A percentile compares a stretch with the other conserved stretches of the same genome.
These are phyloP conservation scores for Haplosporangium sp. DNA, from an alignment of 371 early-diverging fungal genomes.

Conservation along the genomic window DNA sequence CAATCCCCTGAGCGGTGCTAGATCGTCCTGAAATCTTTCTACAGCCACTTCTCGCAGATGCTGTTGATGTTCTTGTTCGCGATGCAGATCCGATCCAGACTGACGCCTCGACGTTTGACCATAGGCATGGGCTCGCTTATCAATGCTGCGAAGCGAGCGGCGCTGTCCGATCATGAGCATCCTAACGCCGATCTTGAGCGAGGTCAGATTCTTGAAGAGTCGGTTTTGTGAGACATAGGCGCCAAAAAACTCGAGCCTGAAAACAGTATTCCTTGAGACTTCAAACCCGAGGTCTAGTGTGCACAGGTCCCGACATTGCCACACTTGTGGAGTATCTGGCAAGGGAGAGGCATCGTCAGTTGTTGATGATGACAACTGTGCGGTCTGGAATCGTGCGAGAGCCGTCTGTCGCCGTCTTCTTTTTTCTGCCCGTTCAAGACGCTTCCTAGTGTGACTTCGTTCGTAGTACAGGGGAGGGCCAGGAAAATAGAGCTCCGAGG, in stretches of 20 bases:
- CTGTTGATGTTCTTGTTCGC: too few species aligned
- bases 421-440: conserved; percentile 5
- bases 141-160: background rate
- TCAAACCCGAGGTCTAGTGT: conserved; percentile 8
- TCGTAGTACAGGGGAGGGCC: background rate
- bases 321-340: background rate
- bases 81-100: background rate
- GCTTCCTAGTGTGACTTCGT: conserved; percentile 7
- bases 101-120: background rate
- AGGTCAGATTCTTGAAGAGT: conserved; percentile 20
- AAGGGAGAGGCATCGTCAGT: background rate
- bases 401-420: conserved; percentile 14
- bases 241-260: background rate
- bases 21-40: conserved; percentile 6
- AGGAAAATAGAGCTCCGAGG: background rate
- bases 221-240: conserved; percentile 9
- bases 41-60: too few species aligned
- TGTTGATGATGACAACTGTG: background rate
- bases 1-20: conserved; percentile 6
- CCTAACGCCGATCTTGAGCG: background rate
- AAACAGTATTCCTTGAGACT: background rate
- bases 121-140: conserved; percentile 3
- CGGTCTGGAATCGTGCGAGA: conserved; percentile 9
- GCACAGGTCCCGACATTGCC: conserved; percentile 23
- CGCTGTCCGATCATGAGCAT: conserved; percentile 18